Conservation (phyloP, 192 early-diverging fungal species). For the Coemansia sp. region DNA sequence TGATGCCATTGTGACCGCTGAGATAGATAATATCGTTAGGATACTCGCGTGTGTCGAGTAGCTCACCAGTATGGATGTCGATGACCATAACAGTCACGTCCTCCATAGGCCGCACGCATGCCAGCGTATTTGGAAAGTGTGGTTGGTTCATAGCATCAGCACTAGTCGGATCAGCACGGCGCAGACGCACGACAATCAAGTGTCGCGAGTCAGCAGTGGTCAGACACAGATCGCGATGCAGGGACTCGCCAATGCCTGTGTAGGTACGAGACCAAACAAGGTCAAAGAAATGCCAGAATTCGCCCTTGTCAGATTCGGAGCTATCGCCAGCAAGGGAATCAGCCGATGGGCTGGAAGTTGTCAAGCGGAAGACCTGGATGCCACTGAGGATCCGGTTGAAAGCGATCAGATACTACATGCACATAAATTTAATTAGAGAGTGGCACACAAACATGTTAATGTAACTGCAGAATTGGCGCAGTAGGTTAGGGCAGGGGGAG, state of each 20-base stretch:
- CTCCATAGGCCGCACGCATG: slow-evolving; percentile 38
- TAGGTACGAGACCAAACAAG: slow-evolving; percentile 40
- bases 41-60: slow-evolving; percentile 42
- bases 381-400: slow-evolving; percentile 42
- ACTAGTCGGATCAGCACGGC: slow-evolving; percentile 6
- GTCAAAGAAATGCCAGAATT: slow-evolving; percentile 46
- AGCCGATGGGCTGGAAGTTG: slow-evolving; percentile 24
- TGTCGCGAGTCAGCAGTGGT: slow-evolving; percentile 27
- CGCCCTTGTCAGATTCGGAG: slow-evolving; percentile 24
- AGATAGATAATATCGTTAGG: slow-evolving; percentile 41
- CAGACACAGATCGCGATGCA: slow-evolving; percentile 51
- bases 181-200: slow-evolving; percentile 34
- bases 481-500: not conserved
- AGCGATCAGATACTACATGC: slow-evolving; percentile 36
- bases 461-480: not conserved
- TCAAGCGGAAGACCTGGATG: slow-evolving; percentile 36
- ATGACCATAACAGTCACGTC: slow-evolving; percentile 46
- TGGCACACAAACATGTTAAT: not conserved
- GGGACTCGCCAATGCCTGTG: slow-evolving; percentile 31
- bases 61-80: slow-evolving; percentile 19
- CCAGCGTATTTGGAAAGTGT: slow-evolving; percentile 24
- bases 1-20: slow-evolving; percentile 46
- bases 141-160: not conserved
- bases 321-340: slow-evolving; percentile 22
- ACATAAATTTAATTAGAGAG: not conserved